Conservation (phyloP, 2,329 filamentous ascomycete genomes). For the Arthrinium phaeospermum region DNA sequence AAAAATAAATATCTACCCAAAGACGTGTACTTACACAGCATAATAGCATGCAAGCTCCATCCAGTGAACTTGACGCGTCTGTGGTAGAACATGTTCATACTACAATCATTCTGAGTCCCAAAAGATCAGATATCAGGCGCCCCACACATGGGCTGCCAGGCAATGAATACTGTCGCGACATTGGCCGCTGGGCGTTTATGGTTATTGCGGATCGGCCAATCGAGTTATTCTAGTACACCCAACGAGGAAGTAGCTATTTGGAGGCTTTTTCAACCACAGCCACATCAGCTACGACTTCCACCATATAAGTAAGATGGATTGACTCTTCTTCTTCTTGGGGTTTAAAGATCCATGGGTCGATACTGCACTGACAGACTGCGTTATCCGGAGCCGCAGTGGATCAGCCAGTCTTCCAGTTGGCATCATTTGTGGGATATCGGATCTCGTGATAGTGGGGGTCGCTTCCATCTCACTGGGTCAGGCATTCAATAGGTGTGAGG, state of each 20-base stretch:
- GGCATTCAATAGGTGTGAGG: not conserved
- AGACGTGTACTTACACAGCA: not conserved
- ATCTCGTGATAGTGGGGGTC: not conserved
- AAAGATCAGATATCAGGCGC: not conserved
- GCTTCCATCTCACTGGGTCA: not conserved
- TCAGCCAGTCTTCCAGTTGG: not conserved
- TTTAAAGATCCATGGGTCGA: not conserved
- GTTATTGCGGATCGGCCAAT: not conserved
- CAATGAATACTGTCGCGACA: not conserved
- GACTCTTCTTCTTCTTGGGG: not conserved
- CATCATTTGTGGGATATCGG: not conserved
- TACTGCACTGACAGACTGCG: not conserved
- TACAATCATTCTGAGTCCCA: not conserved
- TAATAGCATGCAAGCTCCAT: not conserved
- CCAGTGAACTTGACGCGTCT: not conserved
- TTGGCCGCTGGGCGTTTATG: not conserved
- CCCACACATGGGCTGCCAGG: not conserved
- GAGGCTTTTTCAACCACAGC: not conserved
- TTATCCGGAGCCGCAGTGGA: not conserved
- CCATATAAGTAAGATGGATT: not conserved
- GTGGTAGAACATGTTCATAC: not conserved
- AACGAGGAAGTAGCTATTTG: not conserved
- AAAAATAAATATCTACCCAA: not conserved
- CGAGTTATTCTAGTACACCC: not conserved
- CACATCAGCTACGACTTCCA: not conserved